Base-by-base conservation (phyloP, 257 asterid genomes). In the Mitragyna speciosa region DNA sequence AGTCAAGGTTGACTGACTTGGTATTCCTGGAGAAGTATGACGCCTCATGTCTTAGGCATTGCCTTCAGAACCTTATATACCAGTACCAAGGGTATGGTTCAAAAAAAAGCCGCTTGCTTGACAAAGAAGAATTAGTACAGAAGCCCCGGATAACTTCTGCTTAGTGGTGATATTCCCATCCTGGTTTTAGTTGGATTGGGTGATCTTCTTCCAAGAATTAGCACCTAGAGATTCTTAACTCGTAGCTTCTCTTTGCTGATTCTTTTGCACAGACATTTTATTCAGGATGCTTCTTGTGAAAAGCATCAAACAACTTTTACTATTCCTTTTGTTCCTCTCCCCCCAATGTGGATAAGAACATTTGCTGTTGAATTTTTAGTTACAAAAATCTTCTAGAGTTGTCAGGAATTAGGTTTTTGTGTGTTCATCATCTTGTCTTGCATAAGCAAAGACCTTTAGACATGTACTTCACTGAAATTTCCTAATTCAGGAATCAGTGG, bases 1-100 rank as follows among this genome's bases (percentile, higher is more conserved):
- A 86, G 79, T 88, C 83, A 75, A 88, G 91, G 81, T 61, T 33
- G 58, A 74, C 85, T 17, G 90, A 88, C 79, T 26, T 85, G 68
- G 76, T n/a, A 14, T 86, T 86, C 73, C 79, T 88, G n/a, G 87
- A 86, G 79, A 73, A 48, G 41, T 88, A 70, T 30, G 89, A 88
- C 43, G 85, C 77, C 61, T 81, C 91, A 1, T 67, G 51, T 71
- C 80, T 88, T 3, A 81, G 86, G 85, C 81, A 79, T 61, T 84
- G 86, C 56, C 87, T 87, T 7, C 87, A 85, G 79, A 85, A 82
- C 80, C 81, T 85, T 54, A 80, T 88, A 66, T 88, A 86, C 77
- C 85, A 83, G 87, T 88, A 88, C 68, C 88, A 85, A 52, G 86
- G 84, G 22, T 79, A 84, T 71, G 87, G 87, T 39, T 72, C 86